phyloP scores from a whole-genome alignment of 495 filamentous ascomycete genomes.

The Xylaria castorea region DNA sequence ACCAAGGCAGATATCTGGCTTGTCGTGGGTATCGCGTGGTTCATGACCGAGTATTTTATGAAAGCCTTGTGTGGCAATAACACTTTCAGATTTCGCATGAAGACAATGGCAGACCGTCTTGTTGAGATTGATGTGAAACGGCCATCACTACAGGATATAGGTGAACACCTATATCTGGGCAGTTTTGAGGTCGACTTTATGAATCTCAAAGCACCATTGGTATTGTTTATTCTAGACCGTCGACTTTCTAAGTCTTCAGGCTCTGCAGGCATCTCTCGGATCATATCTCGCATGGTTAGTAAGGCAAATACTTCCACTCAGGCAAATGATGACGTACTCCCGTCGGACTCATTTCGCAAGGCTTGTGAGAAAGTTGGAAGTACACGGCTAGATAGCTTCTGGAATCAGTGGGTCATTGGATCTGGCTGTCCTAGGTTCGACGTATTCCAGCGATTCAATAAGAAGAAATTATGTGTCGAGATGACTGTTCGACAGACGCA shows the following conservation, averaged over 20 bases:
- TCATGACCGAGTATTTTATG: constrained; percentile 92
- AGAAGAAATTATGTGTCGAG: constrained; percentile 95
- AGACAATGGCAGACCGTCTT: constrained; percentile 79
- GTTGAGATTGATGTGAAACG: constrained; percentile 81
- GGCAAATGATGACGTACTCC: constrained; percentile 73
- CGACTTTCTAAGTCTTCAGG: constrained; percentile 86
- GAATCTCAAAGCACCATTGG: constrained; percentile 86
- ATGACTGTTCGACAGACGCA: constrained; percentile 89
- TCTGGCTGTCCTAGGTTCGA: constrained; percentile 87
- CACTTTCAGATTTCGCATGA: constrained; percentile 89
- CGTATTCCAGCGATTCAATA: constrained; percentile 90
- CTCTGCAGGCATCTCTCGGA: constrained; percentile 80
- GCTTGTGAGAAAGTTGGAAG: constrained; percentile 87
- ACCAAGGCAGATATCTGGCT: constrained; percentile 85
- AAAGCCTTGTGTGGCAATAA: constrained; percentile 90
- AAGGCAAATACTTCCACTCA: constrained; percentile 77
- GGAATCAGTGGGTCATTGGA: constrained; percentile 89
- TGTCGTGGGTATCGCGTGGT: constrained; percentile 89
- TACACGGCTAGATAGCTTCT: constrained; percentile 83
- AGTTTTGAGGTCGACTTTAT: constrained; percentile 86
- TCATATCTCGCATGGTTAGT: constrained; percentile 80
- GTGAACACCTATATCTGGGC: constrained; percentile 78
- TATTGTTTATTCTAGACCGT: constrained; percentile 92
- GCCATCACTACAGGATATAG: constrained; percentile 82
- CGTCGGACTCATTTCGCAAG: constrained; percentile 74